Conservation (phyloP, 306 rosid species). For the Abrus precatorius region DNA sequence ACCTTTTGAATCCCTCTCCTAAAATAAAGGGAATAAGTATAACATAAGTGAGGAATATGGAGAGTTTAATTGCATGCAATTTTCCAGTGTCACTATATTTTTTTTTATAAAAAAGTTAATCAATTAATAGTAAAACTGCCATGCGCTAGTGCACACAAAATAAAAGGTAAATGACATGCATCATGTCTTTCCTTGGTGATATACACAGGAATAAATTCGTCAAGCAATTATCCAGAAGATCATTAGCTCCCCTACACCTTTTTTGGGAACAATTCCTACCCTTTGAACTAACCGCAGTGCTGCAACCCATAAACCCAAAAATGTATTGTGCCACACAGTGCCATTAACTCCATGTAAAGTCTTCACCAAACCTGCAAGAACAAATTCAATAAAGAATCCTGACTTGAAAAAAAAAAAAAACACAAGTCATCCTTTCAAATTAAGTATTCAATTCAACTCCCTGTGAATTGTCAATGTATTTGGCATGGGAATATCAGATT, state of each 20-base stretch:
- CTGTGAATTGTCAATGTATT: neutral
- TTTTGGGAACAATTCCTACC: constrained; percentile 62
- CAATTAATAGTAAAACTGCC: constrained; percentile 33
- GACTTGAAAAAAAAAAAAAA: neutral
- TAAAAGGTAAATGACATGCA: constrained; percentile 38
- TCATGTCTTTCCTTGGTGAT: constrained; percentile 32
- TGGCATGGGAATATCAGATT: neutral
- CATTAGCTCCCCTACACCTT: constrained; percentile 30
- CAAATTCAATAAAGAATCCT: constrained; percentile 46
- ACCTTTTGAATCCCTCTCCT: constrained; percentile 86
- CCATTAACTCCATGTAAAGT: constrained; percentile 77
- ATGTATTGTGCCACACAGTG: constrained; percentile 80
- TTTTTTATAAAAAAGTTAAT: neutral
- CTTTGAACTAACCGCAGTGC: constrained; percentile 91
- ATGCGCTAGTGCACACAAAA: constrained; percentile 27
- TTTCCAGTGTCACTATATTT: constrained; percentile 20
- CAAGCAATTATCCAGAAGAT: constrained; percentile 33
- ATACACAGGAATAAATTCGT: constrained; percentile 38
- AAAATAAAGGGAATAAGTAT: constrained; percentile 35
- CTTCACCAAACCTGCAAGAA: constrained; percentile 81
- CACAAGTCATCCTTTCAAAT: neutral
- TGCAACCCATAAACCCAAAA: constrained; percentile 92
- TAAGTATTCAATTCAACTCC: constrained; percentile 17
- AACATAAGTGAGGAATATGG: constrained; percentile 10
- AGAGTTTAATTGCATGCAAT: constrained; percentile 39